Evolutionary conservation across 129 eudicot genomes (phyloP).

Genomic region (Flaveria trinervia): DNA sequence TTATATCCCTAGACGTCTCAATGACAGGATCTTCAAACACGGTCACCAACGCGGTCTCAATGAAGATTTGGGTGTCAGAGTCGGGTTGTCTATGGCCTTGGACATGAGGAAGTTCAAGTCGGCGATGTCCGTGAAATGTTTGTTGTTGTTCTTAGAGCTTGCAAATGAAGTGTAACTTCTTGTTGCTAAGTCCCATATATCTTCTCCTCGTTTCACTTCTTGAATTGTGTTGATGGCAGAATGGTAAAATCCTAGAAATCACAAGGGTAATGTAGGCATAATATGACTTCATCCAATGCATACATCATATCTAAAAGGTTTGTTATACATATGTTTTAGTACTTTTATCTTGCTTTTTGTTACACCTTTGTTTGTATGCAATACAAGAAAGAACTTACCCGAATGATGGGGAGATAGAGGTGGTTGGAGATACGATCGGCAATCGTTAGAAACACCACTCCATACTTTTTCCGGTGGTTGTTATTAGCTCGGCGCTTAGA

Average conservation of each 20-base stretch:
- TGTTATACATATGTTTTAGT: too few relatives aligned
- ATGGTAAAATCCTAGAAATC: conserved; percentile 50
- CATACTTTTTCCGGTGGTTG: conserved; percentile 44
- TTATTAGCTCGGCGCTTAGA: conserved; percentile 23
- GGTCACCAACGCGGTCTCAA: conserved; percentile 46
- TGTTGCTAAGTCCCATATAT: conserved; percentile 53
- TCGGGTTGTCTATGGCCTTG: conserved; percentile 56
- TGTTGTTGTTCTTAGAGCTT: conserved; percentile 45
- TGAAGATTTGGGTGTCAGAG: conserved; percentile 55
- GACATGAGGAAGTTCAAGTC: conserved; percentile 58
- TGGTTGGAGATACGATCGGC: conserved; percentile 51
- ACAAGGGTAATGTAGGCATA: background rate
- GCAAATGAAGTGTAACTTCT: conserved; percentile 46
- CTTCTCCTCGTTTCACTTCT: conserved; percentile 42
- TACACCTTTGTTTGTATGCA: background rate
- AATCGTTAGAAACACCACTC: conserved; percentile 49
- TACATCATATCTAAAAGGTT: too few relatives aligned
- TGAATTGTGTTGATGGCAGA: conserved; percentile 55
- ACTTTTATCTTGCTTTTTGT: background rate
- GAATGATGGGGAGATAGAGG: conserved; percentile 43
- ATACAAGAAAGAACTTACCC: conserved; percentile 26
- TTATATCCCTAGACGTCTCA: conserved; percentile 33
- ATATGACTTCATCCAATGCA: background rate
- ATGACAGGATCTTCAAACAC: conserved; percentile 58
- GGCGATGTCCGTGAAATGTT: conserved; percentile 55